These are phyloP conservation scores for Solanum chilense DNA, from an alignment of 257 asterid genomes.

Conservation along the genomic window DNA sequence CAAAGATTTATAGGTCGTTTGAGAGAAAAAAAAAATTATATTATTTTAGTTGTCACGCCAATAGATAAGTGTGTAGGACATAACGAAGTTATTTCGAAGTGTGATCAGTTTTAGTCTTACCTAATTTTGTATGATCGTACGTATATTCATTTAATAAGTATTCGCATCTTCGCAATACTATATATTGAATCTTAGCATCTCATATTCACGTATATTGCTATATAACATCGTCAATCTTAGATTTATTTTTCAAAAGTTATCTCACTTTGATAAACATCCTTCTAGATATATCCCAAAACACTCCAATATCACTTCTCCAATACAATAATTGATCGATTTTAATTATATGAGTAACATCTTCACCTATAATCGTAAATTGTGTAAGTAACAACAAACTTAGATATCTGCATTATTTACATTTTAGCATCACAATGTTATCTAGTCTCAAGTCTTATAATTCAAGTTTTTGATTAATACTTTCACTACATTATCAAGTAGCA, in stretches of 20 bases:
- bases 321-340: background rate
- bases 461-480: background rate
- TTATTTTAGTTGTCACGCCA: background rate
- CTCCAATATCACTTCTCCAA: background rate
- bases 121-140: background rate
- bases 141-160: background rate
- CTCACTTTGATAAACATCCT: background rate
- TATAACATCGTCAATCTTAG: background rate
- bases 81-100: background rate
- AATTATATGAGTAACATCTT: background rate
- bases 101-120: background rate
- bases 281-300: no score
- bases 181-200: background rate
- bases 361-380: background rate
- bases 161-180: background rate
- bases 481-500: background rate
- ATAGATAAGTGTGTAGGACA: background rate
- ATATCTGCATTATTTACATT: background rate
- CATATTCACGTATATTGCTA: no score
- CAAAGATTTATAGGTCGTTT: background rate
- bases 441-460: background rate
- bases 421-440: no score
- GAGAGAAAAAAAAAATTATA: background rate
- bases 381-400: background rate
- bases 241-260: no score